Conservation (phyloP, 768 basidiomycete genomes). For the Xerocomellus dryophilus region DNA sequence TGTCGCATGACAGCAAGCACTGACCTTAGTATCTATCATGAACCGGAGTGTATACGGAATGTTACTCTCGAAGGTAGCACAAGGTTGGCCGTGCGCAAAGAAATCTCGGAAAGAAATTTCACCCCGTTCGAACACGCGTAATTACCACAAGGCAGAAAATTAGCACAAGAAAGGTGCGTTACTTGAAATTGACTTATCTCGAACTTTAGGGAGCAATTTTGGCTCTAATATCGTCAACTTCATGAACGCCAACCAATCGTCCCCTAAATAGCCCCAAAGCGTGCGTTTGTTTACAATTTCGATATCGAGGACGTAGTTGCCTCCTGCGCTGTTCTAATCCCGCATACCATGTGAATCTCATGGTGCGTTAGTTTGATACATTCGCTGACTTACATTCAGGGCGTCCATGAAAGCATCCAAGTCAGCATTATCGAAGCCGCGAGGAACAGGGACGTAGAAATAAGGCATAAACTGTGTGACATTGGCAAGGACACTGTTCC, state of each 20-base stretch:
- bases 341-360: neutral
- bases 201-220: constrained; percentile 76
- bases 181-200: constrained; percentile 67
- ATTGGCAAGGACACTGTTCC: constrained; percentile 85
- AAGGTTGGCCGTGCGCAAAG: constrained; percentile 44
- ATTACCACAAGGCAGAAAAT: constrained; percentile 23
- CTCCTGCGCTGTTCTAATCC: constrained; percentile 27
- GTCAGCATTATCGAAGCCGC: constrained; percentile 74
- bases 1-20: neutral
- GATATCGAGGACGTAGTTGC: constrained; percentile 45
- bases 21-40: constrained; percentile 95
- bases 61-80: constrained; percentile 89
- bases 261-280: constrained; percentile 87
- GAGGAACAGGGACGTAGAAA: constrained; percentile 86
- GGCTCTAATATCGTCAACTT: constrained; percentile 77
- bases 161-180: constrained; percentile 5
- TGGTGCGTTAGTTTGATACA: neutral
- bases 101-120: constrained; percentile 65
- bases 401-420: constrained; percentile 58
- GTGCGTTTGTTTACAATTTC: constrained; percentile 65
- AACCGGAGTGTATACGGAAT: constrained; percentile 88
- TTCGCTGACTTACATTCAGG: constrained; percentile 62
- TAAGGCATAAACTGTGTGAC: constrained; percentile 86
- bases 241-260: constrained; percentile 76
- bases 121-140: constrained; percentile 70